phyloP scores from a whole-genome alignment of 441 rosid genomes.

The Pelargonium citronellum region DNA sequence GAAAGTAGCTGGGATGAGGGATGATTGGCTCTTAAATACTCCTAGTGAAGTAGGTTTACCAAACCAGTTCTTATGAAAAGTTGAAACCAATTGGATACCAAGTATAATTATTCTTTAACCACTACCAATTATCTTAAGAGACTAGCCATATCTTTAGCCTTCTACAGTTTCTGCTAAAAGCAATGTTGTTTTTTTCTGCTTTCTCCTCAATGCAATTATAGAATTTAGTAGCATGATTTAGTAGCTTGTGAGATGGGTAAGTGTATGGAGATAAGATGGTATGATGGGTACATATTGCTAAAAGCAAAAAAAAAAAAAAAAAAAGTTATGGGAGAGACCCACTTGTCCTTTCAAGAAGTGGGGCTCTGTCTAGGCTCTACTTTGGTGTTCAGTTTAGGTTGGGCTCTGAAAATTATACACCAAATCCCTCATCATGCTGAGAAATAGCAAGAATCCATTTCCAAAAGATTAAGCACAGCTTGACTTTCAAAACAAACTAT shows the following conservation, averaged over 20 bases:
- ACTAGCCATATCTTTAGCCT: slow-evolving; percentile 10
- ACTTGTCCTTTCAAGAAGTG: slow-evolving; percentile 18
- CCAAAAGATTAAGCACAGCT: slow-evolving; percentile 26
- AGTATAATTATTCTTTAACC: too few relatives aligned
- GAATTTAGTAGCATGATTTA: too few relatives aligned
- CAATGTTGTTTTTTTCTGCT: not conserved
- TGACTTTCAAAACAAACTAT: slow-evolving; percentile 30
- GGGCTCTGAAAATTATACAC: not conserved
- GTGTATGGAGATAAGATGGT: slow-evolving; percentile 10
- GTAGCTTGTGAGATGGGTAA: slow-evolving; percentile 14
- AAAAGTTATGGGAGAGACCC: slow-evolving; percentile 13
- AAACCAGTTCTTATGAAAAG: slow-evolving; percentile 10
- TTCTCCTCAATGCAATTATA: slow-evolving; percentile 11
- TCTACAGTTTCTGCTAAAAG: too few relatives aligned
- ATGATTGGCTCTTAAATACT: slow-evolving; percentile 29
- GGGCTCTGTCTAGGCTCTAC: slow-evolving; percentile 15
- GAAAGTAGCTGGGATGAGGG: slow-evolving; percentile 19
- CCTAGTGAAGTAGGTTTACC: slow-evolving; percentile 17
- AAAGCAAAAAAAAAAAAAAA: slow-evolving; percentile 11
- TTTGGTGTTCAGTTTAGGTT: slow-evolving; percentile 11
- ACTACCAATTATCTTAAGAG: not conserved
- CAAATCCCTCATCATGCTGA: not conserved
- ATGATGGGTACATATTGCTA: slow-evolving; percentile 14
- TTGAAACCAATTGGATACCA: too few relatives aligned
- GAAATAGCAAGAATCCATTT: not conserved